Percentiles rank a stretch among this genome's conserved stretches.
phyloP scores from a whole-genome alignment of 1,139 yeast species.

The Yamadazyma kanchanaburiensis region DNA sequence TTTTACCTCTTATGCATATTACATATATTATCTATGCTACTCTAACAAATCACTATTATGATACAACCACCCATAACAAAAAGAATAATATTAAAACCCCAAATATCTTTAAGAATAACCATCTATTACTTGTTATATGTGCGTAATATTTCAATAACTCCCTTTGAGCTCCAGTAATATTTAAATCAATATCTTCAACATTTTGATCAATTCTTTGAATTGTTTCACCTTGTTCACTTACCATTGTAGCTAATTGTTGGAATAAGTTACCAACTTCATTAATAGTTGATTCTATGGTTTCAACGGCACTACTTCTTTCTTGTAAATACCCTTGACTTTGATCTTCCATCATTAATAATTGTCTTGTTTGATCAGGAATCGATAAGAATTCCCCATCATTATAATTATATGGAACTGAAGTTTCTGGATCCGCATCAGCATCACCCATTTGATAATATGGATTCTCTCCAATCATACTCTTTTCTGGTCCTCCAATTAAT shows the following conservation, averaged over 20 bases:
- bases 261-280: constrained; percentile 95
- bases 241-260: constrained; percentile 96
- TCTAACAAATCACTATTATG: too few relatives aligned
- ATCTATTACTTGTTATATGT: constrained; percentile 82
- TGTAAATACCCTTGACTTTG: constrained; percentile 71
- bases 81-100: constrained; percentile 80
- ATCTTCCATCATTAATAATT: constrained; percentile 71
- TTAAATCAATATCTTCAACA: constrained; percentile 87
- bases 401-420: constrained; percentile 22
- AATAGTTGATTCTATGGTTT: constrained; percentile 91
- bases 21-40: too few relatives aligned
- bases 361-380: constrained; percentile 76
- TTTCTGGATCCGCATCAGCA: constrained; percentile 30
- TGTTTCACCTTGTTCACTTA: constrained; percentile 94
- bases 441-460: too few relatives aligned
- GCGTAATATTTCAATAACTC: constrained; percentile 89
- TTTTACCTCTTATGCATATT: too few relatives aligned
- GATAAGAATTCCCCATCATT: constrained; percentile 44
- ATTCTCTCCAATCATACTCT: constrained; percentile 31
- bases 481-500: constrained; percentile 10
- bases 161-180: constrained; percentile 91
- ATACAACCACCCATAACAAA: constrained; percentile 71
- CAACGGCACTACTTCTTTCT: constrained; percentile 87
- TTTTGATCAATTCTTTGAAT: constrained; percentile 94
- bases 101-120: constrained; percentile 88